Conservation (phyloP, 495 filamentous ascomycete genomes). For the Hypomontagnella monticulosa region DNA sequence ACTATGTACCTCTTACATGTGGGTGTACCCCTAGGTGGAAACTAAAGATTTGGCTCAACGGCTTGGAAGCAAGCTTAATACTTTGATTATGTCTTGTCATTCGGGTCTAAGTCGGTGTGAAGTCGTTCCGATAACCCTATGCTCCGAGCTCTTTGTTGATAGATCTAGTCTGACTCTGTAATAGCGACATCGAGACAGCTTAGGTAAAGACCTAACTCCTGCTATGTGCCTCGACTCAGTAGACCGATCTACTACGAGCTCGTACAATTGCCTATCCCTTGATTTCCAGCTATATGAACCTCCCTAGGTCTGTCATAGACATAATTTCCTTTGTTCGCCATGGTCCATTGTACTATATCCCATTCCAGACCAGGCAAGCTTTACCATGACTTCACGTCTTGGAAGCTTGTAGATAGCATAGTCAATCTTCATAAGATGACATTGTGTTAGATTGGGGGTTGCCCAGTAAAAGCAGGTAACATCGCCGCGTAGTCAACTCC, state of each 20-base stretch:
- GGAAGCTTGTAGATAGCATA: not conserved
- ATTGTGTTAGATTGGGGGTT: not conserved
- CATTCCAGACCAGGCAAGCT: not conserved
- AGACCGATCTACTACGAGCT: not conserved
- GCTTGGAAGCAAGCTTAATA: too few relatives aligned
- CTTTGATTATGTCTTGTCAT: too few relatives aligned
- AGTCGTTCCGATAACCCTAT: too few relatives aligned
- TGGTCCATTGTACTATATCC: not conserved
- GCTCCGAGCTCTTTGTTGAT: conserved; percentile 1
- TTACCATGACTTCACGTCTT: not conserved
- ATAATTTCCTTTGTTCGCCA: conserved; percentile 1
- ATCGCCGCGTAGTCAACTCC: not conserved
- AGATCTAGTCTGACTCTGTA: conserved; percentile 1
- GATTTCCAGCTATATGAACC: conserved; percentile 7
- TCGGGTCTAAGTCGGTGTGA: too few relatives aligned
- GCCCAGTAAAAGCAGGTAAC: not conserved
- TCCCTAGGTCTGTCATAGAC: conserved; percentile 10
- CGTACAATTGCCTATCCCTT: conserved; percentile 14
- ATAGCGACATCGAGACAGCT: not conserved
- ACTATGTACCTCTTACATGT: too few relatives aligned
- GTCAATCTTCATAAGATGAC: conserved; percentile 17
- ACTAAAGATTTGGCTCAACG: too few relatives aligned
- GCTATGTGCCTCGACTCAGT: conserved; percentile 2
- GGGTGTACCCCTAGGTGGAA: too few relatives aligned
- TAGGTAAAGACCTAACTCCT: conserved; percentile 17